Evolutionary conservation across 306 rosid genomes (phyloP), one percentile per base, ranked within the genome.

Genomic region (Pueraria montana): DNA sequence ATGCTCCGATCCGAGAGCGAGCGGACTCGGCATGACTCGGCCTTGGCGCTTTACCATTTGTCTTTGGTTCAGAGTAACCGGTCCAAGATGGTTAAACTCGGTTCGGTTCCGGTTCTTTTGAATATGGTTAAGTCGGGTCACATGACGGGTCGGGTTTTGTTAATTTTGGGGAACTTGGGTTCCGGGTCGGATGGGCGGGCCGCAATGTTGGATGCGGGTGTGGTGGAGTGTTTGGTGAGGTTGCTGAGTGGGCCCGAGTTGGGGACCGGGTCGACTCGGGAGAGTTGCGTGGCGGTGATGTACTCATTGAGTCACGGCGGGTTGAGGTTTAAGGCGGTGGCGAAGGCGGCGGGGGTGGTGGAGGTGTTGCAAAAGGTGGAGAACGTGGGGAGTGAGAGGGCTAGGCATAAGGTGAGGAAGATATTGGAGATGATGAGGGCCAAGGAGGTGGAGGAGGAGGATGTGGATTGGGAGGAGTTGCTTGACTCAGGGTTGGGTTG

Each of bases 11-110:
- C 91, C 21, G 85, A 88, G 14, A 87, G 90, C 9, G 97, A 92
- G 92, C 93, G 86, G 64, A 90, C 98, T 38, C 97, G 92, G 59
- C 91, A 88, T 1, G 99, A 96, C 89, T 88, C 98, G 48, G 95
- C 93, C 1, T 82, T 94, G 2, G 97, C 97, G 1, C 91, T 96
- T 49, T 92, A 90, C 76, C 97, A 96, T 78, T 87, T 96, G 34
- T 84, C 97, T 0, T 87, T 92, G 5, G 91, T 96, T 0, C 95
- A 84, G 80, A 96, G 97, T 45, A 96, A 96, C 87, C 87, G 95
- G 74, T 64, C 88, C 62, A 96, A 92, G 89, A 62, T 96, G 43
- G 90, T 94, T 38, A 96, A 90, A 8, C 55, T 87, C 23, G 99
- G 99, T 26, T 89, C 92, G 72, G 89, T 92, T 55, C 85, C 90